Conservation (phyloP, 1,139 yeast genomes). For the Zygoascus sp. region DNA sequence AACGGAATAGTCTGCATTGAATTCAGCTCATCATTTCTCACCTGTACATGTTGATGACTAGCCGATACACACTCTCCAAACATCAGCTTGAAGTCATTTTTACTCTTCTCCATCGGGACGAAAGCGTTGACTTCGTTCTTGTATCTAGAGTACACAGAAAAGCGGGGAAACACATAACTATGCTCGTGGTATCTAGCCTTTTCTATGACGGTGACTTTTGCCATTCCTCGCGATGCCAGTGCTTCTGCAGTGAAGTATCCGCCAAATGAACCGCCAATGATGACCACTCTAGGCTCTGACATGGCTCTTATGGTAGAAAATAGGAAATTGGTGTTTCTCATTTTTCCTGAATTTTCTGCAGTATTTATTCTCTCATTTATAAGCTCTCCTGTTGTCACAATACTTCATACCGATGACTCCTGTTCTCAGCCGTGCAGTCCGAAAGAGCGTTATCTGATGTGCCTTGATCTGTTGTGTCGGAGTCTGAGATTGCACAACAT, state of each 20-base stretch:
- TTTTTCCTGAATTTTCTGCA: too few species aligned
- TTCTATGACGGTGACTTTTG: conserved; percentile 19
- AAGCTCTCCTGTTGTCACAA: too few species aligned
- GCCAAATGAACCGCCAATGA: conserved; percentile 21
- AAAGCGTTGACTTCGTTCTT: conserved; percentile 20
- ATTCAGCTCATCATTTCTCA: conserved; percentile 1
- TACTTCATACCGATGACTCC: too few species aligned
- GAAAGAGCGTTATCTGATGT: too few species aligned
- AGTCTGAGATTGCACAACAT: too few species aligned
- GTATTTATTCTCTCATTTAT: too few species aligned
- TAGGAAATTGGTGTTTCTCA: too few species aligned
- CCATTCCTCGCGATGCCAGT: conserved; percentile 16
- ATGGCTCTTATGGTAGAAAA: too few species aligned
- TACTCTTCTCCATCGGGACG: conserved; percentile 17
- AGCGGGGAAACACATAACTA: conserved; percentile 20
- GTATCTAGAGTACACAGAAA: conserved; percentile 16
- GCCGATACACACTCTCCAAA: conserved; percentile 11
- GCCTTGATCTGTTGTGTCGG: too few species aligned
- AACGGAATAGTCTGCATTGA: conserved; percentile 10
- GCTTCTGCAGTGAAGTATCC: conserved; percentile 18
- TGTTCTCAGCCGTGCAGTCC: too few species aligned
- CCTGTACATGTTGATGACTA: conserved; percentile 5
- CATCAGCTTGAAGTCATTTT: conserved; percentile 12
- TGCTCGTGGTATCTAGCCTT: conserved; percentile 17
- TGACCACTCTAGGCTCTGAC: conserved; percentile 13